Conservation (phyloP, 345 rosid genomes). For the Gossypium stocksii region DNA sequence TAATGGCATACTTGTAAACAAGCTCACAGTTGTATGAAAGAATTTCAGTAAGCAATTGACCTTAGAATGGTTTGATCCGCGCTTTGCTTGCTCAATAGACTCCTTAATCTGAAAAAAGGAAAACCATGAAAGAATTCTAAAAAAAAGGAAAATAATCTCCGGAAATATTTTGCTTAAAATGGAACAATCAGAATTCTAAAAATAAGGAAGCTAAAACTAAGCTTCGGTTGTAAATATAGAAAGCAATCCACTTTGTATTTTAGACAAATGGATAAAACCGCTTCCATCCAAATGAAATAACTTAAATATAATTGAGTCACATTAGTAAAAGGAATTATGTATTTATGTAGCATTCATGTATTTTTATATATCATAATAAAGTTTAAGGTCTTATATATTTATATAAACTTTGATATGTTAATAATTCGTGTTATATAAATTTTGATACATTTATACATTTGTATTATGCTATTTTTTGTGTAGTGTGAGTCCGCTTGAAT, state of each 20-base stretch:
- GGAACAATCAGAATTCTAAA: background rate
- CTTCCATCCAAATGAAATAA: background rate
- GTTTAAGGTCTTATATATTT: background rate
- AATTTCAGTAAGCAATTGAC: slow-evolving; percentile 30
- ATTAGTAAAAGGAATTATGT: background rate
- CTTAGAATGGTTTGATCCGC: slow-evolving; percentile 42
- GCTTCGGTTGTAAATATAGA: background rate
- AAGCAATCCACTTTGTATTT: slow-evolving; percentile 15
- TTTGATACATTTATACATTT: background rate
- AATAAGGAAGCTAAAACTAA: background rate
- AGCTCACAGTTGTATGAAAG: slow-evolving; percentile 13
- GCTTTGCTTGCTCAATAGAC: slow-evolving; percentile 39
- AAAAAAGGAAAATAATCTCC: background rate
- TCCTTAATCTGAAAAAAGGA: slow-evolving; percentile 46
- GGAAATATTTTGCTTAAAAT: background rate
- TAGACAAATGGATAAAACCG: background rate
- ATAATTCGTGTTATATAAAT: background rate
- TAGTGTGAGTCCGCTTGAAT: background rate
- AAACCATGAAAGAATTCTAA: background rate
- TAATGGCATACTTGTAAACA: slow-evolving; percentile 4
- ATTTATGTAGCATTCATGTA: background rate
- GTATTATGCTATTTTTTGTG: background rate
- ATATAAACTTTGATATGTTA: background rate
- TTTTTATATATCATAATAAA: background rate
- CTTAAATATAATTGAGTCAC: background rate